Evolutionary conservation across 371 early-diverging fungal species (phyloP).

Genomic region (Mucor circinelloides): DNA sequence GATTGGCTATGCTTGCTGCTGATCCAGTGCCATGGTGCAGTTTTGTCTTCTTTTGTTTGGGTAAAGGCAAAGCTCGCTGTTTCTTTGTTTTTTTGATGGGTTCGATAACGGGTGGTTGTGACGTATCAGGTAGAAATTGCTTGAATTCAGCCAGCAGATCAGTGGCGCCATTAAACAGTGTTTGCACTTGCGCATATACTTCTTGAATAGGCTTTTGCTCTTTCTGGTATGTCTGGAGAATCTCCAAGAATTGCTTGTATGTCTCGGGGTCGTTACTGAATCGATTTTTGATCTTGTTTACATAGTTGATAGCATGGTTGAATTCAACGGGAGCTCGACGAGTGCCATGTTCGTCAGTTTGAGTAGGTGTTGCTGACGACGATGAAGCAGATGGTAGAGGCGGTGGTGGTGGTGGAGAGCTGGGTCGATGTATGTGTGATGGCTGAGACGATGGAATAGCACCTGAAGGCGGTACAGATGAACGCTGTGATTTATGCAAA

Average conservation of each 20-base stretch:
- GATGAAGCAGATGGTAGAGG: too few species aligned
- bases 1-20: neutral
- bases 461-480: constrained; percentile 2
- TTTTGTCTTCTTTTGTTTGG: constrained; percentile 13
- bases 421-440: neutral
- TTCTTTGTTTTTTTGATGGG: constrained; percentile 1
- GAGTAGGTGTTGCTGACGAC: neutral
- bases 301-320: constrained; percentile 94
- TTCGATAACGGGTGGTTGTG: neutral
- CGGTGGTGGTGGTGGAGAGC: neutral
- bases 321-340: constrained; percentile 79
- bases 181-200: constrained; percentile 86
- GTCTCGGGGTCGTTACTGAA: constrained; percentile 80
- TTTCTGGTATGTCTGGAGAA: constrained; percentile 90
- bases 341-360: neutral
- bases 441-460: neutral
- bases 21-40: neutral
- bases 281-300: constrained; percentile 96
- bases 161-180: constrained; percentile 78
- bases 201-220: constrained; percentile 91
- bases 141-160: constrained; percentile 95
- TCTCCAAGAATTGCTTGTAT: constrained; percentile 93
- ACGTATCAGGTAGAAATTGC: constrained; percentile 81
- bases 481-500: neutral
- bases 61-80: neutral